Evolutionary conservation across 306 rosid species (phyloP), one percentile per base, ranked within the genome.

Genomic region (Rubus parviflorus): DNA sequence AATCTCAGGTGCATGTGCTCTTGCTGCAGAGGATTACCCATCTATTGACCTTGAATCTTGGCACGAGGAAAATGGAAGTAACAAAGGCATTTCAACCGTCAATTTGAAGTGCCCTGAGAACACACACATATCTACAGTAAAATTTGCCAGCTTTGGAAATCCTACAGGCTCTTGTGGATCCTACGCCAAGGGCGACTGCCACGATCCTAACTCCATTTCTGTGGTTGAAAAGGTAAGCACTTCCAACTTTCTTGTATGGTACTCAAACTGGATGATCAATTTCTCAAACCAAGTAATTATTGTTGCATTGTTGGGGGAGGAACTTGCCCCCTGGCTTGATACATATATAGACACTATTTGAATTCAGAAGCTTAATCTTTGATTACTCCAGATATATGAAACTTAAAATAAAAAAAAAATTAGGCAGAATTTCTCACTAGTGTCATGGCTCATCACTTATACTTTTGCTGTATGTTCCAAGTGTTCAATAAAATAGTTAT

Each of bases 131-230:
- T 80, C 93, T 6, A 75, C 86, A 4, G 80, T 93, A 43, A 88
- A 85, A 77, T 91, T 93, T 79, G 93, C 97, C 62, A 93, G 97
- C 90, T 93, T 87, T 62, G 98, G 95, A 73, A 88, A 75, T 53
- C 98, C 97, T 51, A 77, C 90, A 8, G 98, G 98, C 67, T 79
- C 82, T 46, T 93, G 98, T 86, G 96, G 98, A 37, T 88, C 96
- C 61, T 89, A 78, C 69, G 53, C 74, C 5, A 76, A 70, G 51
- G 98, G 98, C 63, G 85, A 86, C 79, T 93, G 98, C 81, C 98
- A 93, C 19, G 85, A 91, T 81, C 94, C 96, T 19, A 79, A 82
- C 76, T 88, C 96, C 77, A 78, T 35, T 77, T 77, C 75, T 60
- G 81, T 81, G 82, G 88, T 90, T 66, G 91, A 91, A 74, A 91